These are phyloP conservation scores for Malassezia globosa DNA, from an alignment of 1,284 basidiomycete species.

Conservation along the genomic window DNA sequence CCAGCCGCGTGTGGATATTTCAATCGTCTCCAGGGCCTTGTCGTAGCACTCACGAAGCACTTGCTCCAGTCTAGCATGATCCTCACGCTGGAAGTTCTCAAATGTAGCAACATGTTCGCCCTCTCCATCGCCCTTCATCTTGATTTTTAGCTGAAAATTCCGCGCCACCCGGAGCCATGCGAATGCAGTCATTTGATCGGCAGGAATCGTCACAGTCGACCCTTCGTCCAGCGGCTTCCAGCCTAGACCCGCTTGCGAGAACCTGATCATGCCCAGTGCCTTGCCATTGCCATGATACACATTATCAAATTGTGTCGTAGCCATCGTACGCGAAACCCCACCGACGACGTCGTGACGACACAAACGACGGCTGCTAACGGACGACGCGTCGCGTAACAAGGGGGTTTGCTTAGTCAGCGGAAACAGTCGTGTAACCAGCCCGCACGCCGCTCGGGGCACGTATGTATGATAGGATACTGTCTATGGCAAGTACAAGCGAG, in stretches of 20 bases:
- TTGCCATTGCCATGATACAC: conserved; percentile 65
- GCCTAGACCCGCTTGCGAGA: conserved; percentile 39
- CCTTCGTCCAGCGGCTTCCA: conserved; percentile 33
- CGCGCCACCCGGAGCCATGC: conserved; percentile 58
- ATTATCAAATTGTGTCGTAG: conserved; percentile 62
- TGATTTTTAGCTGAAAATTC: conserved; percentile 76
- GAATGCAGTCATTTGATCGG: conserved; percentile 36
- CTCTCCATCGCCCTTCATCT: conserved; percentile 60
- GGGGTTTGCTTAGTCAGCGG: conserved; percentile 11
- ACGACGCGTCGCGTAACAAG: no score
- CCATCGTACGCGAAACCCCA: conserved; percentile 16
- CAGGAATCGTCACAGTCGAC: conserved; percentile 34
- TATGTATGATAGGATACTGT: no score
- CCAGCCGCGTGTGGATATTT: conserved; percentile 86
- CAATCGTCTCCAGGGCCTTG: conserved; percentile 71
- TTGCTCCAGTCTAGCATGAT: conserved; percentile 46
- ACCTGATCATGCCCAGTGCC: conserved; percentile 59
- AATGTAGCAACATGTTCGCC: conserved; percentile 59
- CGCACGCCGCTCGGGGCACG: no score
- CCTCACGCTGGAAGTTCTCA: conserved; percentile 85
- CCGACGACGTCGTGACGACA: background rate
- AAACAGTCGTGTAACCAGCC: no score
- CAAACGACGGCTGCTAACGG: background rate
- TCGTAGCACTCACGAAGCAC: conserved; percentile 58
- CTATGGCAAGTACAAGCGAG: conserved; percentile 31